Percentiles rank a stretch among this genome's conserved stretches.
Evolutionary conservation across 202 grass and related monocot species (phyloP).

Genomic region (Dendrocalamus latiflorus): DNA sequence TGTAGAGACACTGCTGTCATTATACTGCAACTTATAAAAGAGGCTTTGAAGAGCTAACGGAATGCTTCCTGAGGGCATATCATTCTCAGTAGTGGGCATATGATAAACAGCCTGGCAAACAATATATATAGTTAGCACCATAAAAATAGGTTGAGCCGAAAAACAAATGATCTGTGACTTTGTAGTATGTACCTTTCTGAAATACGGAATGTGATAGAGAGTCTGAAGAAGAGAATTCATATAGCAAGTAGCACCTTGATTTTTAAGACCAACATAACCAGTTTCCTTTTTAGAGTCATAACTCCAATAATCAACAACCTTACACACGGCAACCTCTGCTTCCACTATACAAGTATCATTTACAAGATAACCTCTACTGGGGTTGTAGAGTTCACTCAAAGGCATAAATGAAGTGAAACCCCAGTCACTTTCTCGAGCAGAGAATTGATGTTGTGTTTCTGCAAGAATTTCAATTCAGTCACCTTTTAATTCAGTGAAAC

Average conservation of each 20-base stretch:
- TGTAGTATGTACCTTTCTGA: slow-evolving; percentile 74
- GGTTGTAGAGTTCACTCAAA: slow-evolving; percentile 87
- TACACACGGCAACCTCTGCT: slow-evolving; percentile 91
- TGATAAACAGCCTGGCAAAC: slow-evolving; percentile 96
- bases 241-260: slow-evolving; percentile 98
- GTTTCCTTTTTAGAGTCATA: slow-evolving; percentile 99
- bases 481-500: no score
- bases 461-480: slow-evolving; percentile 33
- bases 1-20: slow-evolving; percentile 91
- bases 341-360: slow-evolving; percentile 97
- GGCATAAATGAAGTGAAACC: slow-evolving; percentile 99
- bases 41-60: slow-evolving; percentile 94
- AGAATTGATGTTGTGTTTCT: slow-evolving; percentile 99
- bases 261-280: slow-evolving; percentile 97
- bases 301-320: slow-evolving; percentile 94
- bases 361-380: slow-evolving; percentile 93
- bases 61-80: slow-evolving; percentile 96
- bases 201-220: slow-evolving; percentile 94
- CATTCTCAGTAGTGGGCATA: slow-evolving; percentile 98
- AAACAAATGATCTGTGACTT: background rate
- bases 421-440: slow-evolving; percentile 95
- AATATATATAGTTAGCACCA: slow-evolving; percentile 25
- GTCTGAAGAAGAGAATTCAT: slow-evolving; percentile 99
- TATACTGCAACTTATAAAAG: slow-evolving; percentile 98
- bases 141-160: background rate